Conservation (phyloP, 805 yeast species). For the Lachancea sp. region DNA sequence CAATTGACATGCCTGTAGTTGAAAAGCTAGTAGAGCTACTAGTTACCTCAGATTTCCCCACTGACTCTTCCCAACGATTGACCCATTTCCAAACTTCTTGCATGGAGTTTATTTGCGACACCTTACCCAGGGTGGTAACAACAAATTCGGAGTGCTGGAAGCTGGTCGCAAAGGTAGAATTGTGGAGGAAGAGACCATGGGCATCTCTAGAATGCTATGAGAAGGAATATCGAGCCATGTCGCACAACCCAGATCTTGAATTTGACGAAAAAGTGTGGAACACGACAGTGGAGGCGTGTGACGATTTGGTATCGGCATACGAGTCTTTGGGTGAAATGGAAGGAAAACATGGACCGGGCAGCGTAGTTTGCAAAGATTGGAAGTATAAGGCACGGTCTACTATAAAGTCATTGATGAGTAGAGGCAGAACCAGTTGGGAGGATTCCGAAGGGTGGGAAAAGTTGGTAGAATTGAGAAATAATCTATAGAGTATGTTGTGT, state of each 20-base stretch:
- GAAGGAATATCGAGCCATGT: conserved; percentile 71
- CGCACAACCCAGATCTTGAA: conserved; percentile 58
- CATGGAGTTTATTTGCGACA: conserved; percentile 61
- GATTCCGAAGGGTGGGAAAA: conserved; percentile 71
- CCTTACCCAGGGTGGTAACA: conserved; percentile 65
- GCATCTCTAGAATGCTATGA: conserved; percentile 77
- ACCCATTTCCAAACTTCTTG: conserved; percentile 63
- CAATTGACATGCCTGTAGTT: conserved; percentile 68
- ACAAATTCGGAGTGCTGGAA: conserved; percentile 64
- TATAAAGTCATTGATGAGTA: conserved; percentile 67
- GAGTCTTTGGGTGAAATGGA: conserved; percentile 80
- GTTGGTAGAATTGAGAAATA: conserved; percentile 37
- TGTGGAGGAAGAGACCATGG: conserved; percentile 89
- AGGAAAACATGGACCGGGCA: conserved; percentile 73
- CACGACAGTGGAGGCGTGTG: conserved; percentile 71
- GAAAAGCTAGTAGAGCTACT: conserved; percentile 67
- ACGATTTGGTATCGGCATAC: conserved; percentile 77
- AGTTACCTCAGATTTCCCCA: conserved; percentile 45
- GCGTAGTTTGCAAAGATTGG: conserved; percentile 90
- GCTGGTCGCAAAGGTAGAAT: conserved; percentile 72
- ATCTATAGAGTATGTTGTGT: background rate
- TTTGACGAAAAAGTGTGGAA: conserved; percentile 61
- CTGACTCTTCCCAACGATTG: conserved; percentile 32
- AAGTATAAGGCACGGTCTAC: conserved; percentile 71
- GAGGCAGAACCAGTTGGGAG: conserved; percentile 76